A percentile compares a stretch with the other conserved stretches of the same genome.
Conservation (phyloP, 257 asterid species). For the Przewalskia tangutica region DNA sequence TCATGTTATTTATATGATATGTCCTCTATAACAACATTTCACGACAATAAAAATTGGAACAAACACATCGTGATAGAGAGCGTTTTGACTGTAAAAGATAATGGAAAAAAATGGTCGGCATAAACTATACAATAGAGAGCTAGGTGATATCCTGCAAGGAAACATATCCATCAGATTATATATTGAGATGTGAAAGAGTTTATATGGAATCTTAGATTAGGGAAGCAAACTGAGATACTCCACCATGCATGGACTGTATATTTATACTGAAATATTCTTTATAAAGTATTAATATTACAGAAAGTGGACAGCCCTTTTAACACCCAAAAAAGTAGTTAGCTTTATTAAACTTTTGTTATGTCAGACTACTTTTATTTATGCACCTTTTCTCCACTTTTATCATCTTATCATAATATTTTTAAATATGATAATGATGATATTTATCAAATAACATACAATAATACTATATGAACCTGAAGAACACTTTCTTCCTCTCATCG, state of each 20-base stretch:
- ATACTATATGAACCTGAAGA: too few species aligned
- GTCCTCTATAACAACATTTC: too few species aligned
- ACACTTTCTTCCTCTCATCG: not conserved
- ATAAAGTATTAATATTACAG: constrained; percentile 26
- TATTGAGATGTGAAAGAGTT: constrained; percentile 14
- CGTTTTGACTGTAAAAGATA: not conserved
- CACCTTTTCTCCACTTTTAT: constrained; percentile 15
- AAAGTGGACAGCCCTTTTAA: constrained; percentile 99
- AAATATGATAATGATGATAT: not conserved
- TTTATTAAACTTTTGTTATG: constrained; percentile 18
- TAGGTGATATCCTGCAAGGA: not conserved
- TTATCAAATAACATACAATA: not conserved
- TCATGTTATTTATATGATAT: too few species aligned
- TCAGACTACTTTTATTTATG: constrained; percentile 44
- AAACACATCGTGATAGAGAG: too few species aligned
- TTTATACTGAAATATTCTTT: constrained; percentile 3
- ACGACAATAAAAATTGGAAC: too few species aligned
- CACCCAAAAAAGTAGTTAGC: constrained; percentile 52
- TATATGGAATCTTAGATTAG: constrained; percentile 44
- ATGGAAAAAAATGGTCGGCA: not conserved
- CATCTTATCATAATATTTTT: not conserved
- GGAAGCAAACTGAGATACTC: constrained; percentile 33
- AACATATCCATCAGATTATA: not conserved
- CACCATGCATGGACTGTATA: constrained; percentile 26
- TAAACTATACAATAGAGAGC: not conserved